Conservation (phyloP, 305 asterid species). For the Fraxinus baroniana region DNA sequence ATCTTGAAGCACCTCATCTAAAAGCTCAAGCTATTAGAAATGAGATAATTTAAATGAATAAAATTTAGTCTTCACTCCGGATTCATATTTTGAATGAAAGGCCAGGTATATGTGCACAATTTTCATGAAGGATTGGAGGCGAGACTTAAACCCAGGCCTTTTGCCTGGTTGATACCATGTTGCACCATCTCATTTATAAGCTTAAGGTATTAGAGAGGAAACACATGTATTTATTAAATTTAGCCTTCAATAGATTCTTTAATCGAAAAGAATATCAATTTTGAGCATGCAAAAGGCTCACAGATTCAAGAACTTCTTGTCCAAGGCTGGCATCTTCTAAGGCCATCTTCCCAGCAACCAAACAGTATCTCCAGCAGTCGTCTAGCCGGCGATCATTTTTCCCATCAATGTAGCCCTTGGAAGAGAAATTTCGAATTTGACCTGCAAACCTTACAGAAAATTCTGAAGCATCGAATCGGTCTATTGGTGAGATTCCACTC, state of each 20-base stretch:
- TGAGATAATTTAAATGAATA: neutral
- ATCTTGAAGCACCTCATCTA: neutral
- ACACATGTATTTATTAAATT: no score
- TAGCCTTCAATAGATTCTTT: neutral
- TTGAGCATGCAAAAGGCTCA: conserved; percentile 10
- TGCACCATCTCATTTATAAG: neutral
- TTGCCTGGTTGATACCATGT: neutral
- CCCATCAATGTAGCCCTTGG: conserved; percentile 63
- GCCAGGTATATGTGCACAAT: neutral
- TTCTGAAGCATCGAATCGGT: conserved; percentile 60
- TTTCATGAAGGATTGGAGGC: neutral
- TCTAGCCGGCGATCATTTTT: conserved; percentile 60
- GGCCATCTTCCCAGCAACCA: conserved; percentile 65
- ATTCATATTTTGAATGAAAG: neutral
- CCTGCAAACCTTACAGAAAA: conserved; percentile 51
- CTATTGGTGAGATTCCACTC: conserved; percentile 60
- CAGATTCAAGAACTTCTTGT: conserved; percentile 25
- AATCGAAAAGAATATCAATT: neutral
- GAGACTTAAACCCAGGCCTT: neutral
- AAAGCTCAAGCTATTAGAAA: neutral
- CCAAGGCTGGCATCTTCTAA: conserved; percentile 58
- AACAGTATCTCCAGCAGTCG: conserved; percentile 52
- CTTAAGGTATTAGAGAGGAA: neutral
- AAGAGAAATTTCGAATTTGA: conserved; percentile 55
- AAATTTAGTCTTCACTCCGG: neutral